Evolutionary conservation across 129 eudicot species (phyloP).

Genomic region (Chrysanthemum makinoi): DNA sequence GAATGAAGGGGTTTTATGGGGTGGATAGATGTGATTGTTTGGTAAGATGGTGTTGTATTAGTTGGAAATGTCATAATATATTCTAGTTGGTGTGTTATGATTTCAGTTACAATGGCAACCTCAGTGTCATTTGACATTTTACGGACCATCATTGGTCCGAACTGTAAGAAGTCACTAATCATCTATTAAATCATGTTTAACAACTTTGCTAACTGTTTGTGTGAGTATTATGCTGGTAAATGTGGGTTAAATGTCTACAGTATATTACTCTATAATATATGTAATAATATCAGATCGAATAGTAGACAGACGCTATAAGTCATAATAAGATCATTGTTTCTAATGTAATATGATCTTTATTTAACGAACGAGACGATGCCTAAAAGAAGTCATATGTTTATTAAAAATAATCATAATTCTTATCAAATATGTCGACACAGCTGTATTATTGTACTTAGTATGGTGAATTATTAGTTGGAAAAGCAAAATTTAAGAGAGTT

Average conservation of each 20-base stretch:
- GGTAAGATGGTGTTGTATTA: slow-evolving; percentile 30
- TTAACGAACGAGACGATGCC: neutral
- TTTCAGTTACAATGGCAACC: slow-evolving; percentile 29
- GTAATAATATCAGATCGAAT: too few species aligned
- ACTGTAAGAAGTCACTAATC: neutral
- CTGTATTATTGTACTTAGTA: neutral
- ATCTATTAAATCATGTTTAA: too few species aligned
- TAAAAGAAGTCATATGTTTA: too few species aligned
- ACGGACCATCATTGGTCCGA: neutral
- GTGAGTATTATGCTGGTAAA: too few species aligned
- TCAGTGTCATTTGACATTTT: slow-evolving; percentile 10
- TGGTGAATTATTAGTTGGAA: slow-evolving; percentile 8
- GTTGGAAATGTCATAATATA: slow-evolving; percentile 22
- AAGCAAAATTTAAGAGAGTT: neutral
- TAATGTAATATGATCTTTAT: neutral
- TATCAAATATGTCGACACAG: too few species aligned
- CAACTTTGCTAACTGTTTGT: too few species aligned
- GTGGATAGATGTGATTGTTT: slow-evolving; percentile 24
- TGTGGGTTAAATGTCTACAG: too few species aligned
- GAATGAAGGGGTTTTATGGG: slow-evolving; percentile 29
- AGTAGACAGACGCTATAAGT: neutral
- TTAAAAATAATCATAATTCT: too few species aligned
- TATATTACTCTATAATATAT: too few species aligned
- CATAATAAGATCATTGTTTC: neutral
- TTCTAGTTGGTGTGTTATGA: slow-evolving; percentile 19